These are phyloP conservation scores for Buxus sempervirens DNA, from an alignment of 164 flowering plant species.

Conservation along the genomic window DNA sequence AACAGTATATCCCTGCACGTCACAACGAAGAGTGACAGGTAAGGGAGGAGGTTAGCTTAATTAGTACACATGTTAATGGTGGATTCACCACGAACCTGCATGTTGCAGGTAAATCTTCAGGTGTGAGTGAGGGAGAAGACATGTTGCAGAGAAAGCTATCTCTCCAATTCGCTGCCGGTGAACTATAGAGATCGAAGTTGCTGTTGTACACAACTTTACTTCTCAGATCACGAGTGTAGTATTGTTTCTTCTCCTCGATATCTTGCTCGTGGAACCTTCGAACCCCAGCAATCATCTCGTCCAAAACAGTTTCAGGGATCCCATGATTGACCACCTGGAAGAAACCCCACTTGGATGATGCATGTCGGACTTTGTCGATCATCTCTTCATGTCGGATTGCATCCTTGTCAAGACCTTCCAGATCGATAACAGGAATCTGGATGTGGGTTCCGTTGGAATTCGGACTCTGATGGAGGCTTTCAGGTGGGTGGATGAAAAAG, in stretches of 20 bases:
- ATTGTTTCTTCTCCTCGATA: too few relatives aligned
- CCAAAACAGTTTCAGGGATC: too few relatives aligned
- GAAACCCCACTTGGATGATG: too few relatives aligned
- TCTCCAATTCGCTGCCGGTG: conserved; percentile 37
- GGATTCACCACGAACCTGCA: conserved; percentile 23
- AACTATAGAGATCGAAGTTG: too few relatives aligned
- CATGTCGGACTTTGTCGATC: conserved; percentile 10
- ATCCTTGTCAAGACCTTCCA: conserved; percentile 1
- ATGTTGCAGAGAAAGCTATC: conserved; percentile 32
- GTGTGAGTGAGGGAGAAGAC: conserved; percentile 21
- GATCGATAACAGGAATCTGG: conserved; percentile 18
- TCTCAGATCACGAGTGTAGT: too few relatives aligned
- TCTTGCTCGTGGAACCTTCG: too few relatives aligned
- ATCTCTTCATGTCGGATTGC: not conserved
- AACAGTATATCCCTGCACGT: conserved; percentile 19
- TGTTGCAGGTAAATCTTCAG: conserved; percentile 18
- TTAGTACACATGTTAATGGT: not conserved
- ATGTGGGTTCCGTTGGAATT: not conserved
- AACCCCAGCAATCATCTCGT: too few relatives aligned
- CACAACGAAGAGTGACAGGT: not conserved
- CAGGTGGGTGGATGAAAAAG: conserved; percentile 24
- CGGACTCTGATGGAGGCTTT: conserved; percentile 3
- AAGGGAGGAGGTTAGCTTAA: not conserved
- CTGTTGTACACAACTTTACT: too few relatives aligned
- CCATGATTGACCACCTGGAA: too few relatives aligned